Percentiles rank a stretch among this genome's conserved stretches.
Conservation (phyloP, 345 rosid species). For the Hibiscus mutabilis region DNA sequence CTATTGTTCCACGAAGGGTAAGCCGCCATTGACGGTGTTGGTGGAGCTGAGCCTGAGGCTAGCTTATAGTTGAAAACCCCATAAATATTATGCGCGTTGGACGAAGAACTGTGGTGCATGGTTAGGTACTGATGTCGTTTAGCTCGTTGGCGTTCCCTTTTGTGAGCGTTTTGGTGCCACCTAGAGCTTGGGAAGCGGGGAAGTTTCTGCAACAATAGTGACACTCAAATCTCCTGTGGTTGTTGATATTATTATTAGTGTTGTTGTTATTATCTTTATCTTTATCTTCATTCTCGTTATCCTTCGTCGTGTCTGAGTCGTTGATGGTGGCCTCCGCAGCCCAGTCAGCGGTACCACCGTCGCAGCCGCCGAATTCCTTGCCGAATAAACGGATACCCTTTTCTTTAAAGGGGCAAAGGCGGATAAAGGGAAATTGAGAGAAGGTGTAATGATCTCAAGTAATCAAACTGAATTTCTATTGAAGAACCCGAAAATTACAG, state of each 20-base stretch:
- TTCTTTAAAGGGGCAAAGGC: neutral
- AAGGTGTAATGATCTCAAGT: no score
- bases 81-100: neutral
- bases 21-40: neutral
- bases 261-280: no score
- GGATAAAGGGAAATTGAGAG: neutral
- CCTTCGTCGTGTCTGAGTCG: neutral
- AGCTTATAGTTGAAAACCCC: neutral
- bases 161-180: neutral
- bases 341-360: neutral
- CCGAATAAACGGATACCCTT: neutral
- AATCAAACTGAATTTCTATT: no score
- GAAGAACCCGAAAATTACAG: no score
- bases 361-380: neutral
- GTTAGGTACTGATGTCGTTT: neutral
- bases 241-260: neutral
- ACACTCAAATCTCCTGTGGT: neutral
- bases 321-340: neutral
- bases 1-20: neutral
- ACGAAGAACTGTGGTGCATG: neutral
- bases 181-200: neutral
- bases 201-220: neutral
- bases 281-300: neutral
- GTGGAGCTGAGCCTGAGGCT: neutral
- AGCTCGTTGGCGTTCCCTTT: neutral